Evolutionary conservation across 1,139 yeast genomes (phyloP).

Genomic region (Eremothecium sinecaudum): DNA sequence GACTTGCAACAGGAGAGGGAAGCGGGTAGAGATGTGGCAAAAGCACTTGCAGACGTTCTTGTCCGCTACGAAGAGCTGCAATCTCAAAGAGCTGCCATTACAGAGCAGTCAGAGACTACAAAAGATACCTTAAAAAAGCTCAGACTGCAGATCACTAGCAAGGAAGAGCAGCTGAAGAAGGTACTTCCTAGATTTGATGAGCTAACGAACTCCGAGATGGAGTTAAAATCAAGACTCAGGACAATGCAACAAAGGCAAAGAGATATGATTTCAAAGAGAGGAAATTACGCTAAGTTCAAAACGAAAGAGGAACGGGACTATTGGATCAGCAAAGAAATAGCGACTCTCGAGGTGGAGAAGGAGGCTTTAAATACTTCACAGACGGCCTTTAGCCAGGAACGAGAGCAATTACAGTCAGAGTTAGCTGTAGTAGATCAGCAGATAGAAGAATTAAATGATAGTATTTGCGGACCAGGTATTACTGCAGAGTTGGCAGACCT

Average conservation of each 20-base stretch:
- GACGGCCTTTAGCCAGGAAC: conserved; percentile 7
- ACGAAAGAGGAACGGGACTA: conserved; percentile 51
- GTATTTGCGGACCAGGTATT: conserved; percentile 34
- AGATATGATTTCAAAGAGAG: conserved; percentile 63
- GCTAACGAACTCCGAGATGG: conserved; percentile 37
- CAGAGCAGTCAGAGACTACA: conserved; percentile 23
- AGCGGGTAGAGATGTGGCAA: conserved; percentile 36
- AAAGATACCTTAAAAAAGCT: conserved; percentile 25
- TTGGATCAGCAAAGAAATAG: conserved; percentile 54
- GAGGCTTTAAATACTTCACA: conserved; percentile 10
- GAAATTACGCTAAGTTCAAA: conserved; percentile 53
- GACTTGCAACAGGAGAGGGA: conserved; percentile 42
- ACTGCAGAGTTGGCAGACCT: conserved; percentile 29
- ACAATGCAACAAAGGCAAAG: conserved; percentile 48
- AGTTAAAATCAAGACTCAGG: conserved; percentile 35
- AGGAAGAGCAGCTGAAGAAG: conserved; percentile 36
- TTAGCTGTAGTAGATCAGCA: conserved; percentile 18
- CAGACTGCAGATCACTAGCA: conserved; percentile 34
- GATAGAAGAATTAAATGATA: conserved; percentile 32
- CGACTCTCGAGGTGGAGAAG: conserved; percentile 29
- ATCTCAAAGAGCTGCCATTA: conserved; percentile 24
- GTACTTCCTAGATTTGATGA: conserved; percentile 38
- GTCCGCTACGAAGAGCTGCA: conserved; percentile 29
- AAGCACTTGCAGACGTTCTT: conserved; percentile 31
- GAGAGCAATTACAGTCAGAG: conserved; percentile 10